A percentile compares a stretch with the other conserved stretches of the same genome.
phyloP scores from a whole-genome alignment of 1,284 basidiomycete genomes.

The Marasmius fiardii region DNA sequence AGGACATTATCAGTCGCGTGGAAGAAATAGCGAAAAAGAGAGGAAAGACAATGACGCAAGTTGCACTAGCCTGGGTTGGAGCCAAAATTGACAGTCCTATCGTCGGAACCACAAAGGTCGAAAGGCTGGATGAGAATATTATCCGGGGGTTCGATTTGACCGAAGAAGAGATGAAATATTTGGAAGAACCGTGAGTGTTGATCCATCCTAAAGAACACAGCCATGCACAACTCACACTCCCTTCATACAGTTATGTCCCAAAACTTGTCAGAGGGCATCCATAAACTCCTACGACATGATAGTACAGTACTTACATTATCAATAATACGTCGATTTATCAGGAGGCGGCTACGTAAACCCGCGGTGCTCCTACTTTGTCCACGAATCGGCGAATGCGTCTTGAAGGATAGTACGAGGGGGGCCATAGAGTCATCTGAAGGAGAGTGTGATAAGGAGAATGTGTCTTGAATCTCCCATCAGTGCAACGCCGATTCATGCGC shows the following conservation, averaged over 20 bases:
- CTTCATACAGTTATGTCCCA: too few species aligned
- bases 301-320: too few species aligned
- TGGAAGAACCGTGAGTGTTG: constrained; percentile 14
- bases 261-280: too few species aligned
- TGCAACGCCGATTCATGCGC: not conserved
- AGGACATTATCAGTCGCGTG: constrained; percentile 24
- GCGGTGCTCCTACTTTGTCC: too few species aligned
- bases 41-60: constrained; percentile 24
- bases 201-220: too few species aligned
- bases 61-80: constrained; percentile 26
- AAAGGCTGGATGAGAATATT: constrained; percentile 14
- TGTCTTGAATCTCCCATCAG: not conserved
- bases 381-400: too few species aligned
- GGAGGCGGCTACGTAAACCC: too few species aligned
- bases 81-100: constrained; percentile 24
- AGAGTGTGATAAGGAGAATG: not conserved
- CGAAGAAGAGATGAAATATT: constrained; percentile 13
- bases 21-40: constrained; percentile 26
- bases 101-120: constrained; percentile 16
- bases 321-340: too few species aligned
- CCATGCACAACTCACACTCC: too few species aligned
- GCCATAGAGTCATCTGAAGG: not conserved
- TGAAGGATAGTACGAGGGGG: too few species aligned
- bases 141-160: constrained; percentile 5
- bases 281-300: too few species aligned